Evolutionary conservation across 306 rosid species (phyloP), one percentile per base, ranked within the genome.

Genomic region (Vigna radiata): DNA sequence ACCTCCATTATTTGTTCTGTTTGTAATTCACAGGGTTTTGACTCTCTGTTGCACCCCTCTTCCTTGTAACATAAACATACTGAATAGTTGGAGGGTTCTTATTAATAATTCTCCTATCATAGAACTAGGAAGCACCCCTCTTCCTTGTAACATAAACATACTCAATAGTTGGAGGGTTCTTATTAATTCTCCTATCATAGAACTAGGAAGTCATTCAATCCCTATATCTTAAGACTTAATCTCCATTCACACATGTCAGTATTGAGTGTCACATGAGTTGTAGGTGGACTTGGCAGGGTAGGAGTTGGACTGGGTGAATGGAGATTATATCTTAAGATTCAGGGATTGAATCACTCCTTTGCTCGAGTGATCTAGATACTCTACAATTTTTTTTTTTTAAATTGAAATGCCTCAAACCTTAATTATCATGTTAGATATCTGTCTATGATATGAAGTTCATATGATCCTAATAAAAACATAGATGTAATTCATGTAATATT

Each of bases 311-410:
- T 12, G 15, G 3, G 44, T 5, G 68, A 36, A 15, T 31, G 46
- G 68, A 31, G 5, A 33, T 36, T 33, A 9, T 37, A 27, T 10
- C 5, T 29, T 39, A 39, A 4, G n/a, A 49, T 64, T 25, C 50
- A 18, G 31, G 69, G 70, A 37, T 64, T 44, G 55, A 39, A 17
- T 66, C 23, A 21, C 19, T 66, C 14, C 52, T 41, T 41, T 65
- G 8, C 12, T 21, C 21, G 54, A 10, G 37, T 29, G 46, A 49
- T 49, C 25, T 7, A 29, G 15, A 31, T 60, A 62, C 43, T 69
- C 16, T 49, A 48, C 9, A 48, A 41, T 41, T 41, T 41, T 41
- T n/a, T 44, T 25, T 48, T 18, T 0, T 18, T 0, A 49, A 19
- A 16, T 27, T 59, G 59, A 59, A 25, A 59, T 73, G 7, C 69